Percentiles rank a stretch among this genome's conserved stretches.
These are phyloP conservation scores for Alternaria brassicicola DNA, from an alignment of 2,329 filamentous ascomycete species.

Conservation along the genomic window DNA sequence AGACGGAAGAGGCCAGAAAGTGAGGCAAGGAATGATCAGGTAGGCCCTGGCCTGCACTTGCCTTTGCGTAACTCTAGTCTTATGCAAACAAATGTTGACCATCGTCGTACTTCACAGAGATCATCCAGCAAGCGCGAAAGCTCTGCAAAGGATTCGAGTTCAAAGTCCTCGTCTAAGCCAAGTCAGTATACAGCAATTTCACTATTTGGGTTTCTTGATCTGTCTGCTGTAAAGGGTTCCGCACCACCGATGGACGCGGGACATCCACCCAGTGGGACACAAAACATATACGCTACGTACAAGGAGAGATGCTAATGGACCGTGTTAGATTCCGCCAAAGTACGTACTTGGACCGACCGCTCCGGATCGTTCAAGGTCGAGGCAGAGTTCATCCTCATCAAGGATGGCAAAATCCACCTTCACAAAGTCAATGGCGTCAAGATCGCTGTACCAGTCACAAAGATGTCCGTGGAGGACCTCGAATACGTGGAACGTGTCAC, in stretches of 20 bases:
- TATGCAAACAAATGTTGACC: conserved; percentile 68
- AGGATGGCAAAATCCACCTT: conserved; percentile 95
- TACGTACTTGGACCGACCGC: conserved; percentile 93
- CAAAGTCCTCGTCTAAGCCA: conserved; percentile 66
- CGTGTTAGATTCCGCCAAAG: conserved; percentile 70
- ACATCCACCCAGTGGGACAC: neutral
- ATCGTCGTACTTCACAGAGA: conserved; percentile 73
- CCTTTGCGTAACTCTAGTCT: conserved; percentile 82
- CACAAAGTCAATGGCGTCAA: conserved; percentile 99
- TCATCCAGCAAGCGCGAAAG: conserved; percentile 72
- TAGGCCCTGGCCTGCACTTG: conserved; percentile 77
- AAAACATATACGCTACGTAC: neutral
- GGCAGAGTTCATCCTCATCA: conserved; percentile 91
- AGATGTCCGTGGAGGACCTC: conserved; percentile 94
- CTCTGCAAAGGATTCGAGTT: conserved; percentile 57
- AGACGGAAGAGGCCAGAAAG: conserved; percentile 64
- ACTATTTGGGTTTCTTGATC: neutral
- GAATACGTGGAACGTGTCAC: conserved; percentile 91
- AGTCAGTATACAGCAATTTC: conserved; percentile 63
- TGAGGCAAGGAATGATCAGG: conserved; percentile 66
- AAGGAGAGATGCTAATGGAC: conserved; percentile 13
- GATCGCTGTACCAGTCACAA: conserved; percentile 91
- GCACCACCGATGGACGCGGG: neutral
- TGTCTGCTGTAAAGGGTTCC: neutral
- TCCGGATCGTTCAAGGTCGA: conserved; percentile 97